Evolutionary conservation across 2,329 filamentous ascomycete genomes (phyloP), one percentile per base, ranked within the genome.

Genomic region (Penicillium verrucosum): DNA sequence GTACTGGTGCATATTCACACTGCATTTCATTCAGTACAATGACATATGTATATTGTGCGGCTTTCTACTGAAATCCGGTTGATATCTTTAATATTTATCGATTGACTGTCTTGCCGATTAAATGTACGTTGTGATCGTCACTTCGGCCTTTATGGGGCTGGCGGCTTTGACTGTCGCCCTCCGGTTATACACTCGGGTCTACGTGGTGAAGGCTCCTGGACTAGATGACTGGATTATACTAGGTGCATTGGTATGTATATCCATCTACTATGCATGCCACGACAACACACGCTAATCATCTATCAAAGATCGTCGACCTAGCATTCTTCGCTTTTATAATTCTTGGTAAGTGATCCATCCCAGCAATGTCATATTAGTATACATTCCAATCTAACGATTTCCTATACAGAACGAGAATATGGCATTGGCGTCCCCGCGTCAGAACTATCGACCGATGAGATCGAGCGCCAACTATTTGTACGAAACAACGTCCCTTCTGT

Each of bases 171-270:
- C 52, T 14, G 64, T 71, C 34, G 55, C 43, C 1, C 25, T 68
- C 27, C 61, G 70, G 21, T 41, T 72, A 32, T 67, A 56, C 27
- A 65, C 67, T 21, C 57, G 70, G 8, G 54, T 68, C 8, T 46
- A 47, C 21, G 27, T 71, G 11, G 57, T 68, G 18, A 65, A 60
- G 34, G 58, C 56, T 5, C 61, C 65, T 4, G 69, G 70, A 16
- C 62, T 63, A 53, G 70, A 72, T 56, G 69, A 72, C 56, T 27
- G 66, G 36, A n/a, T 70, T 16, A 58, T 71, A 46, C 40, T 56
- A 4, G 5, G 46, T 25, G 61, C 70, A 38, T 51, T 65, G 62
- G 65, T 68, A 63, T 18, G 55, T 58, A 29, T 0, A 18, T 21
- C n/a, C 1, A 27, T 18, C 11, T 21, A 25, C 5, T 10, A n/a